phyloP scores from a whole-genome alignment of 495 filamentous ascomycete species.

The Echria macrotheca region DNA sequence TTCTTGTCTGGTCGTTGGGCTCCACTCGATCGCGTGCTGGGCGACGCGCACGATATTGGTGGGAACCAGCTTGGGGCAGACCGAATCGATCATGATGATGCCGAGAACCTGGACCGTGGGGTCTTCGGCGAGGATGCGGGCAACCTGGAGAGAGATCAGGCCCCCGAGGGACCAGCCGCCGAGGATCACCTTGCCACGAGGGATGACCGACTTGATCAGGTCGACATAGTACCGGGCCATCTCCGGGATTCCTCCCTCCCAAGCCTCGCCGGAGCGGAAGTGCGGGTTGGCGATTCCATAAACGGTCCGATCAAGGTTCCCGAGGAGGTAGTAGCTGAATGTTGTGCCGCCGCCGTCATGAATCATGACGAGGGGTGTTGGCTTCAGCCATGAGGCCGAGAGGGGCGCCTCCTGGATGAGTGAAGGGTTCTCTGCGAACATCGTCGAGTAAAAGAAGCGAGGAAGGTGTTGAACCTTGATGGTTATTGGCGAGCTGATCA shows the following conservation, averaged over 20 bases:
- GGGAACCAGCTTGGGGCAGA: conserved; percentile 24
- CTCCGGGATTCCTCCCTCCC: conserved; percentile 30
- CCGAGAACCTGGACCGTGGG: conserved; percentile 28
- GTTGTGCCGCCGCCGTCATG: conserved; percentile 42
- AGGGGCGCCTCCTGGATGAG: conserved; percentile 20
- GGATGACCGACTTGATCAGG: conserved; percentile 26
- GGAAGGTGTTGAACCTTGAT: background rate
- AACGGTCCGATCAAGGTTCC: conserved; percentile 25
- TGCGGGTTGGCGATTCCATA: conserved; percentile 36
- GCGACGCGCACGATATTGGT: conserved; percentile 11
- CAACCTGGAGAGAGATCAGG: conserved; percentile 35
- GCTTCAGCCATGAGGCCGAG: background rate
- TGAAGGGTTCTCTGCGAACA: conserved; percentile 24
- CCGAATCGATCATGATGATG: conserved; percentile 41
- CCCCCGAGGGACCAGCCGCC: conserved; percentile 45
- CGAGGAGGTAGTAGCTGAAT: conserved; percentile 35
- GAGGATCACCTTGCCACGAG: conserved; percentile 28
- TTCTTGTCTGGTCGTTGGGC: conserved; percentile 27
- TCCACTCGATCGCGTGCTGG: conserved; percentile 24
- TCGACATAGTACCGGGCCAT: conserved; percentile 32
- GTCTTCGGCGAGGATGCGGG: conserved; percentile 28
- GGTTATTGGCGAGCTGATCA: background rate
- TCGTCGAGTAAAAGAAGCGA: background rate
- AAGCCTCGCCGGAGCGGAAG: conserved; percentile 22
- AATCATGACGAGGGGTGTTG: conserved; percentile 33